phyloP scores from a whole-genome alignment of 1,139 yeast species.

The Suhomyces yuchorum region DNA sequence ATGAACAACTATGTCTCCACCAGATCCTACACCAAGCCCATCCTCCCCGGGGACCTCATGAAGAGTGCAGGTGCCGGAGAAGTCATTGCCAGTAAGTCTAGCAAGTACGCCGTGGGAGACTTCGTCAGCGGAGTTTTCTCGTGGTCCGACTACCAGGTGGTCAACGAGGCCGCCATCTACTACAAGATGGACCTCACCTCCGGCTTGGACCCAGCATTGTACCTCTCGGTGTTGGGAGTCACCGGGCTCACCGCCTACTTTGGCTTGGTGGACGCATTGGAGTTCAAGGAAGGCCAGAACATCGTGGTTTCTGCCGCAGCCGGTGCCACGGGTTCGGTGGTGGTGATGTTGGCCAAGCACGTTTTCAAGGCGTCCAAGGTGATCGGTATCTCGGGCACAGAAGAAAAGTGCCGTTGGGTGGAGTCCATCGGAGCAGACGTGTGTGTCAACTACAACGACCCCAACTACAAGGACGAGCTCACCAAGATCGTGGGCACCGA shows the following conservation, averaged over 20 bases:
- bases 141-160: slow-evolving; percentile 37
- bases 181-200: slow-evolving; percentile 27
- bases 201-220: slow-evolving; percentile 32
- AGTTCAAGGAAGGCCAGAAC: slow-evolving; percentile 38
- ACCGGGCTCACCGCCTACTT: slow-evolving; percentile 67
- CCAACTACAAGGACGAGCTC: slow-evolving; percentile 45
- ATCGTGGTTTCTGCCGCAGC: slow-evolving; percentile 67
- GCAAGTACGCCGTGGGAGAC: slow-evolving; percentile 25
- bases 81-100: slow-evolving; percentile 27
- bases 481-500: slow-evolving; percentile 51
- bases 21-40: slow-evolving; percentile 26
- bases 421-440: slow-evolving; percentile 58
- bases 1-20: slow-evolving; percentile 19
- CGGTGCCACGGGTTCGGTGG: slow-evolving; percentile 70
- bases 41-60: slow-evolving; percentile 24
- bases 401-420: slow-evolving; percentile 56
- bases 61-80: slow-evolving; percentile 26
- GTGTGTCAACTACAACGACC: slow-evolving; percentile 55
- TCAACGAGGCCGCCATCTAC: slow-evolving; percentile 23
- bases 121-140: slow-evolving; percentile 24
- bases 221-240: slow-evolving; percentile 43
- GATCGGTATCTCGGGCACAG: slow-evolving; percentile 66
- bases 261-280: slow-evolving; percentile 51
- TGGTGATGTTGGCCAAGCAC: slow-evolving; percentile 59
- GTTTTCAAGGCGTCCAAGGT: slow-evolving; percentile 56